phyloP scores from a whole-genome alignment of 441 rosid genomes.

The Erysimum cheiri region DNA sequence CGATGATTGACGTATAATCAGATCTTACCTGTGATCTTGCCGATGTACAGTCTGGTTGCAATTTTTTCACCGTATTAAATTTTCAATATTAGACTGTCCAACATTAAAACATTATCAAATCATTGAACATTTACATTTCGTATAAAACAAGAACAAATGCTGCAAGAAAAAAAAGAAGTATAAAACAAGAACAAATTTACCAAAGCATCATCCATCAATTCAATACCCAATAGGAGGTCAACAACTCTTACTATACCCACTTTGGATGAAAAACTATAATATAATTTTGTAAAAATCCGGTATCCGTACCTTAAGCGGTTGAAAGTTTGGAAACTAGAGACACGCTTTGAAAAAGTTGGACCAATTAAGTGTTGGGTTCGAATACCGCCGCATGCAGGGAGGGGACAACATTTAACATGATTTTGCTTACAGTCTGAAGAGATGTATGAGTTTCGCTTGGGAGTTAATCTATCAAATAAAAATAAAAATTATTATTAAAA shows the following conservation, averaged over 20 bases:
- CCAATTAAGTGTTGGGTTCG: not conserved
- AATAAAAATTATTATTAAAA: too few species aligned
- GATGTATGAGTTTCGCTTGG: not conserved
- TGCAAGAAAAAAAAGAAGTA: not conserved
- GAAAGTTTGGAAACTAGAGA: not conserved
- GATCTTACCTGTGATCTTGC: constrained; percentile 17
- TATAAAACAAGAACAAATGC: not conserved
- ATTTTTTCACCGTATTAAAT: not conserved
- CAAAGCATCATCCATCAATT: not conserved
- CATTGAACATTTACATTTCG: not conserved
- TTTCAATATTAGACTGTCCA: not conserved
- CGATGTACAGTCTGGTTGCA: constrained; percentile 11
- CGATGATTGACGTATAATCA: constrained; percentile 24
- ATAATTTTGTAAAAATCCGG: not conserved
- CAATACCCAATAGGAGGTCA: constrained; percentile 17
- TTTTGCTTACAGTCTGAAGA: not conserved
- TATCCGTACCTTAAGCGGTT: constrained; percentile 1
- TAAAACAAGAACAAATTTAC: not conserved
- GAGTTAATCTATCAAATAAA: too few species aligned
- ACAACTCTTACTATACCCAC: not conserved
- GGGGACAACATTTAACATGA: not conserved
- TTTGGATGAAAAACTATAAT: not conserved
- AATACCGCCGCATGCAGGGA: not conserved
- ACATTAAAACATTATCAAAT: not conserved
- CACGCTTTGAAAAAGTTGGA: not conserved